phyloP scores from a whole-genome alignment of 1,139 yeast species.

The Yamadazyma pseudoaaseri region DNA sequence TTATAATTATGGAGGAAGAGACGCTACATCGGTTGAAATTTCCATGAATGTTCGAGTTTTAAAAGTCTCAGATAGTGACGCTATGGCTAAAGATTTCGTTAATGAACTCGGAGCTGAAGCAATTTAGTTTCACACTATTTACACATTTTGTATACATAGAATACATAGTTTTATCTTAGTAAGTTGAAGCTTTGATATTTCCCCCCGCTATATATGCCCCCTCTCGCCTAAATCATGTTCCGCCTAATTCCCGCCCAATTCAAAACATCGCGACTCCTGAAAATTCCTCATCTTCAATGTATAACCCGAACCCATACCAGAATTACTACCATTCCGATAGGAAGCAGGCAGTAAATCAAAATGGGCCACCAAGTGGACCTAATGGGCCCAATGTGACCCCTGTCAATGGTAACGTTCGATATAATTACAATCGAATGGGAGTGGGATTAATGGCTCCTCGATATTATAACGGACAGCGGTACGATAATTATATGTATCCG shows the following conservation, averaged over 20 bases:
- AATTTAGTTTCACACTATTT: background rate
- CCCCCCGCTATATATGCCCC: background rate
- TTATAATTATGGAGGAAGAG: background rate
- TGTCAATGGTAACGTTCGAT: constrained; percentile 1
- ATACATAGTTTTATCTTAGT: background rate
- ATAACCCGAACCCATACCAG: constrained; percentile 4
- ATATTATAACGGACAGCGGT: constrained; percentile 3
- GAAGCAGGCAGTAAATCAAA: background rate
- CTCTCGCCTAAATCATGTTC: background rate
- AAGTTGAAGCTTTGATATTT: background rate
- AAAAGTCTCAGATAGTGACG: background rate
- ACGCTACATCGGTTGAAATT: background rate
- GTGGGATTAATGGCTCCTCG: constrained; percentile 4
- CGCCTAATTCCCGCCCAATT: background rate
- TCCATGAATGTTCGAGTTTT: background rate
- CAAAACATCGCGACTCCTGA: background rate
- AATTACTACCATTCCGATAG: constrained; percentile 4
- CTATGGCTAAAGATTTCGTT: background rate
- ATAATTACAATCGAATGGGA: constrained; percentile 2
- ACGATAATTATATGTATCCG: constrained; percentile 2
- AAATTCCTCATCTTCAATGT: constrained; percentile 5
- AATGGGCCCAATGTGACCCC: background rate
- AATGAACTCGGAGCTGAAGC: background rate
- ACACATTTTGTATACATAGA: background rate
- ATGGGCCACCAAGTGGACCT: background rate